A percentile compares a stretch with the other conserved stretches of the same genome.
Evolutionary conservation across 208 protist genomes (phyloP).

Genomic region (Vickermania spadyakhi): DNA sequence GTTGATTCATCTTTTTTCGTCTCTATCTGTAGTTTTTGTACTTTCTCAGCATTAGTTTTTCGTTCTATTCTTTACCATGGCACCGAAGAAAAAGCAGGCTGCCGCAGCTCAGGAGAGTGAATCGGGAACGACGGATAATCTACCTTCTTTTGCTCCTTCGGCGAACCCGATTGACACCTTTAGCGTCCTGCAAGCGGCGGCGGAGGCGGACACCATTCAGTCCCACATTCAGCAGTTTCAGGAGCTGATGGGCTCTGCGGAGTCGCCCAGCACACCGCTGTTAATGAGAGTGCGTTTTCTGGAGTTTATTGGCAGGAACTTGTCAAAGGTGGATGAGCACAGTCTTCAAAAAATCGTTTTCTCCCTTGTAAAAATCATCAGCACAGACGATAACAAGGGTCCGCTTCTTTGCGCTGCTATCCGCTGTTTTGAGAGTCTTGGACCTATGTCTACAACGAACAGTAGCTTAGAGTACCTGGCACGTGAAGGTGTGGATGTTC

Average conservation of each 20-base stretch:
- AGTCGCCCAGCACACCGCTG: conserved; percentile 49
- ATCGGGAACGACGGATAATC: conserved; percentile 1
- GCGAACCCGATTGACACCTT: conserved; percentile 1
- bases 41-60: neutral
- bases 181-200: conserved; percentile 9
- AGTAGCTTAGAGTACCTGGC: conserved; percentile 77
- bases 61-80: conserved; percentile 19
- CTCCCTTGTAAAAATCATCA: conserved; percentile 73
- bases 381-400: conserved; percentile 58
- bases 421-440: conserved; percentile 65
- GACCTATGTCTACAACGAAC: conserved; percentile 65
- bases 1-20: too few species aligned
- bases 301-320: conserved; percentile 69
- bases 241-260: conserved; percentile 39
- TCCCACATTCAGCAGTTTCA: conserved; percentile 69
- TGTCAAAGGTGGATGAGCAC: conserved; percentile 1
- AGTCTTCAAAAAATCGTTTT: conserved; percentile 61
- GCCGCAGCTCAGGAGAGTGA: conserved; percentile 9
- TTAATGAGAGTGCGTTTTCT: conserved; percentile 65
- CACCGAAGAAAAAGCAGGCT: conserved; percentile 48
- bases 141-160: neutral
- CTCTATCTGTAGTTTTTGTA: too few species aligned
- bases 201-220: conserved; percentile 18
- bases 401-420: conserved; percentile 69
- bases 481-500: conserved; percentile 75